Base-by-base conservation (phyloP, 495 filamentous ascomycete species). In the Lepraria neglecta region DNA sequence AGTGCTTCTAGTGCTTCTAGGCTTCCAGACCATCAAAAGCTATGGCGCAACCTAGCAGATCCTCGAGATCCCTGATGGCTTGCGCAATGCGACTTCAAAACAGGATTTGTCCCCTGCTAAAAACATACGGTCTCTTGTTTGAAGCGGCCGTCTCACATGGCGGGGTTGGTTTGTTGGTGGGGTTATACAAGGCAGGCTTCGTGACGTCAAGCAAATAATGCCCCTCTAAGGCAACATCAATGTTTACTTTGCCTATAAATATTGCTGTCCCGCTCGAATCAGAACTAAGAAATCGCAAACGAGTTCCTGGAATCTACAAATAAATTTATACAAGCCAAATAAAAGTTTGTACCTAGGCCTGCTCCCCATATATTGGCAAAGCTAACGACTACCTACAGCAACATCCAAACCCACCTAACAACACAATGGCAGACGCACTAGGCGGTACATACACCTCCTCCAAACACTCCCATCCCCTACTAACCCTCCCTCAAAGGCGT, bases 401-500 rank as follows among this genome's bases (percentile, higher is more conserved):
- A 7, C 30, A 33, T 31, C 48, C 24, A 14, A 54, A 14, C 33
- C 31, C 35, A 38, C 35, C 35, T 2, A 38, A 24, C 24, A 19
- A 54, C 6, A 35, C 31, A 54, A 54, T 54, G 51, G 51, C 51
- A 54, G 51, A 54, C n/a, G 31, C 31, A 54, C 17, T 54, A n/a
- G 51, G 51, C 30, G 51, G 51, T 54, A 54, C 21, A n/a, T 4
- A 54, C 5, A 14, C 31, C 9, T 38, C 30, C 15, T 33, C 17
- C 17, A 35, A 4, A 17, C 11, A 11, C 17, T 19, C n/a, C 6
- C 12, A 11, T 33, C 31, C 7, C 17, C 3, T 19, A 35, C 30
- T 54, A 11, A 54, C 1, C n/a, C 30, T 21, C 15, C 7, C 11
- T 35, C 31, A 12, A 56, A 61, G 30, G 57, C 54, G 35, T 60